Percentiles rank a stretch among this genome's conserved stretches.
Conservation (phyloP, 2,329 filamentous ascomycete species). For the Neoscytalidium dimidiatum region DNA sequence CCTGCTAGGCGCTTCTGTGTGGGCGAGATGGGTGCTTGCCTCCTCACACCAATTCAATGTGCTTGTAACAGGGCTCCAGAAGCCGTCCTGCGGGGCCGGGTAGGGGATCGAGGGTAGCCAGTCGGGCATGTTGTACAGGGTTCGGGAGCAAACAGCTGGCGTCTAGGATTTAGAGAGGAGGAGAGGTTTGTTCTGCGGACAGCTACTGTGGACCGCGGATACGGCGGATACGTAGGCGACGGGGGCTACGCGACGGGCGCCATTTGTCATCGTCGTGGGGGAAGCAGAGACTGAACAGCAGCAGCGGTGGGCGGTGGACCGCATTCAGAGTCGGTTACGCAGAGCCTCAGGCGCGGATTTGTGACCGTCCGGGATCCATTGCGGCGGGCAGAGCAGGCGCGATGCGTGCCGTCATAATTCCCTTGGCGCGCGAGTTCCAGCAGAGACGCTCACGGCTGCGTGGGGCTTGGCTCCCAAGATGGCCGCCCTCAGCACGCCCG, state of each 20-base stretch:
- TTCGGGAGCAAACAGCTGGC: neutral
- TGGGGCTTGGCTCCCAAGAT: neutral
- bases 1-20: neutral
- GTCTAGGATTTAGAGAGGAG: neutral
- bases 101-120: constrained; percentile 50
- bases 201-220: constrained; percentile 12
- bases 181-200: neutral
- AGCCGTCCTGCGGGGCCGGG: constrained; percentile 56
- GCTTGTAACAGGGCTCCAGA: constrained; percentile 70
- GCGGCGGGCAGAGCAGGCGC: neutral
- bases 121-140: constrained; percentile 31
- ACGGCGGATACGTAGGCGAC: constrained; percentile 9
- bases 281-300: neutral
- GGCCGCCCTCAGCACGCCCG: too few relatives aligned
- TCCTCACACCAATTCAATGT: constrained; percentile 83
- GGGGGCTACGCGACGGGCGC: neutral
- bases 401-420: constrained; percentile 10
- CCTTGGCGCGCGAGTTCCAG: constrained; percentile 1
- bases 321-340: neutral
- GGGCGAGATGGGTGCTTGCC: constrained; percentile 43
- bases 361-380: neutral
- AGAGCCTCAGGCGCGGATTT: neutral
- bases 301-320: neutral
- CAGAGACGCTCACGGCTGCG: neutral
- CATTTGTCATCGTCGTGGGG: constrained; percentile 17